These are phyloP conservation scores for Backusella tuberculispora DNA, from an alignment of 192 early-diverging fungal species.

Conservation along the genomic window DNA sequence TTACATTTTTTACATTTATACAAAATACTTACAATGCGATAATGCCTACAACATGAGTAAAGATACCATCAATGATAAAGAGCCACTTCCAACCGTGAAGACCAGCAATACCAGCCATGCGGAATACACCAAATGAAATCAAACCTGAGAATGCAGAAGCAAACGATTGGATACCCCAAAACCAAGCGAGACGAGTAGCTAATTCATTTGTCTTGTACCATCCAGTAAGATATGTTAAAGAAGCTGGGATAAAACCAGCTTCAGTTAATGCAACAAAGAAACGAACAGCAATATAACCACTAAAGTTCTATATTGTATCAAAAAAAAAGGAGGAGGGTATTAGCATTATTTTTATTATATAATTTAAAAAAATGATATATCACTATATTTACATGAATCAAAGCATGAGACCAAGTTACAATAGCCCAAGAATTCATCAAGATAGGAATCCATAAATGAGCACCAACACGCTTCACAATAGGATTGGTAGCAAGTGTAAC, in stretches of 20 bases:
- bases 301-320: slow-evolving; percentile 35
- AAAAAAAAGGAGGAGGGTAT: background rate
- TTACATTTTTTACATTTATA: background rate
- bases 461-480: slow-evolving; percentile 50
- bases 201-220: slow-evolving; percentile 59
- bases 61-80: slow-evolving; percentile 64
- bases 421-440: slow-evolving; percentile 35
- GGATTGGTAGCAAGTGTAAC: slow-evolving; percentile 56
- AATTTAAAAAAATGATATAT: background rate
- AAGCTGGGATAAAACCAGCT: slow-evolving; percentile 41
- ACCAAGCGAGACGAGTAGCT: slow-evolving; percentile 52
- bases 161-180: slow-evolving; percentile 54
- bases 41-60: slow-evolving; percentile 54
- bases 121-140: slow-evolving; percentile 62
- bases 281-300: slow-evolving; percentile 47
- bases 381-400: background rate
- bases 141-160: slow-evolving; percentile 58
- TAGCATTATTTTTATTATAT: background rate
- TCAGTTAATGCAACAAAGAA: slow-evolving; percentile 53
- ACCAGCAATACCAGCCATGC: slow-evolving; percentile 52
- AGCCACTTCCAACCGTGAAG: slow-evolving; percentile 69
- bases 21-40: slow-evolving; percentile 43
- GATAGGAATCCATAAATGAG: slow-evolving; percentile 58
- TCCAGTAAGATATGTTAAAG: slow-evolving; percentile 46
- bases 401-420: slow-evolving; percentile 32